Evolutionary conservation across 1,139 yeast genomes (phyloP).

Genomic region (Hyphopichia fennica): DNA sequence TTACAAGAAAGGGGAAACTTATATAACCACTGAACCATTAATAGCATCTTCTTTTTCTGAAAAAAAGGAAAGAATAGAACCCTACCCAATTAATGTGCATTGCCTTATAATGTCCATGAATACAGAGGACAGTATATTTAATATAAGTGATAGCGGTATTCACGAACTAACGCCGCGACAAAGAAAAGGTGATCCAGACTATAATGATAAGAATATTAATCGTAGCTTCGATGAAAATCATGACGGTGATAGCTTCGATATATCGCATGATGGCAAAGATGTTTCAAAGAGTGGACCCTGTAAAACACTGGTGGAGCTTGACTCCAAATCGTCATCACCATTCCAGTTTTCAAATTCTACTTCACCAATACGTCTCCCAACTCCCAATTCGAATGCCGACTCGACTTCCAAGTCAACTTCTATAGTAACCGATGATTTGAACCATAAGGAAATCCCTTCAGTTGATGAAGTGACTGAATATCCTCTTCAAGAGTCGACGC

Average conservation of each 20-base stretch:
- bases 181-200: not conserved
- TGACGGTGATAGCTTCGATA: not conserved
- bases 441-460: not conserved
- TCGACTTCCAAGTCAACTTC: not conserved
- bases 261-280: too few species aligned
- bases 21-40: too few species aligned
- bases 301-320: too few species aligned
- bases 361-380: not conserved
- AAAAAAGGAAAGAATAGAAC: not conserved
- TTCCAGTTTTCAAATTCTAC: not conserved
- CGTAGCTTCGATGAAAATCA: not conserved
- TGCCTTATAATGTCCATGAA: not conserved
- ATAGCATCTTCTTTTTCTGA: not conserved
- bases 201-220: not conserved
- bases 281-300: too few species aligned
- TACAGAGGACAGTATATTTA: not conserved
- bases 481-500: not conserved
- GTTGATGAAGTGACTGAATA: not conserved
- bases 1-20: too few species aligned
- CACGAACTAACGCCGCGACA: not conserved
- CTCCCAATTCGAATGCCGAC: not conserved
- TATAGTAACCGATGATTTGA: not conserved
- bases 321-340: not conserved
- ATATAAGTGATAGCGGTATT: not conserved
- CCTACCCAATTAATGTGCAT: not conserved